phyloP scores from a whole-genome alignment of 352 stramenopile genomes.

The Phytopythium montanum region DNA sequence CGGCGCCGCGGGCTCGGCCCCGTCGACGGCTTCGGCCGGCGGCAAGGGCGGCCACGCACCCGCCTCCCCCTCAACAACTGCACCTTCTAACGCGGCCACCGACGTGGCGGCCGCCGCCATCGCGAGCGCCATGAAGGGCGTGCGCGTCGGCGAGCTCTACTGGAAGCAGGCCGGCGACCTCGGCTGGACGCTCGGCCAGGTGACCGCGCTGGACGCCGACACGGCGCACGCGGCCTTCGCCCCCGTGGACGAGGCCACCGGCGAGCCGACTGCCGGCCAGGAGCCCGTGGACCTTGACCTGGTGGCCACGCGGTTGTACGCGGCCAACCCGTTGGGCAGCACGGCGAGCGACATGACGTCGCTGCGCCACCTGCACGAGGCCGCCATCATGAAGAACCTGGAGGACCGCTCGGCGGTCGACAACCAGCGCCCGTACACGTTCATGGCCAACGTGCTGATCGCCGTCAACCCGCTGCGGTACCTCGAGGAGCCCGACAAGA shows the following conservation, averaged over 20 bases:
- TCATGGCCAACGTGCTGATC: constrained; percentile 87
- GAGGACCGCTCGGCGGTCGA: constrained; percentile 73
- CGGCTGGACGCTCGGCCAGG: constrained; percentile 67
- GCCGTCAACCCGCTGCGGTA: constrained; percentile 79
- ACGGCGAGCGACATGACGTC: constrained; percentile 84
- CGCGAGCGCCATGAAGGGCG: not conserved
- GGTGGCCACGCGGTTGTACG: constrained; percentile 42
- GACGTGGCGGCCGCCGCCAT: not conserved
- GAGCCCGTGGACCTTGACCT: constrained; percentile 41
- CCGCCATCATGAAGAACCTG: constrained; percentile 85
- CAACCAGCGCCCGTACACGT: constrained; percentile 81
- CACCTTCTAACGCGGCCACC: not conserved
- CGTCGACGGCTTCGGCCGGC: not conserved
- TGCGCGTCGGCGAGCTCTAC: constrained; percentile 77
- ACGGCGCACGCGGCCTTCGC: constrained; percentile 41
- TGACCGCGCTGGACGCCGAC: constrained; percentile 39
- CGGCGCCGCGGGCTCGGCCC: constrained; percentile 2
- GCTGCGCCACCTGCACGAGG: constrained; percentile 79
- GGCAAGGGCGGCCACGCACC: not conserved
- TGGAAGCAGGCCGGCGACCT: constrained; percentile 68
- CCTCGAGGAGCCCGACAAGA: constrained; percentile 68
- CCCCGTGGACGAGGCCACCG: constrained; percentile 59
- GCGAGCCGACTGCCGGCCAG: constrained; percentile 27
- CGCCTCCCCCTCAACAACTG: not conserved
- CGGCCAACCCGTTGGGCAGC: constrained; percentile 72